phyloP scores from a whole-genome alignment of 2,329 filamentous ascomycete genomes.

The Alternaria longipes region DNA sequence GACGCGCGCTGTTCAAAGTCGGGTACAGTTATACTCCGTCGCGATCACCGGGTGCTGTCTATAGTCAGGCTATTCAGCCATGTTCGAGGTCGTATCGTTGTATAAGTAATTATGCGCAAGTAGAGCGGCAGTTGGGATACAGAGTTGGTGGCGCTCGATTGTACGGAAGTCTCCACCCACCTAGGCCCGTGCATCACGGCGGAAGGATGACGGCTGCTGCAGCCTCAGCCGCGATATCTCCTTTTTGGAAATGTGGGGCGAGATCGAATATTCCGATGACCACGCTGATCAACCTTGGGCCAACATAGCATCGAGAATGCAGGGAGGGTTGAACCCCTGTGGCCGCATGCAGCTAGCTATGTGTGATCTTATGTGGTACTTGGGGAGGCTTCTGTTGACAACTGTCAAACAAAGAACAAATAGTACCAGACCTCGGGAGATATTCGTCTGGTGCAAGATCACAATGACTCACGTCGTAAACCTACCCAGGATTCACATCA shows the following conservation, averaged over 20 bases:
- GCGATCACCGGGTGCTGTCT: background rate
- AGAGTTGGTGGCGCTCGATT: background rate
- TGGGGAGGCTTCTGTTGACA: background rate
- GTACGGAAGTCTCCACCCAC: background rate
- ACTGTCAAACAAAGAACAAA: background rate
- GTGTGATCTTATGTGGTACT: background rate
- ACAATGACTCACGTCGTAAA: background rate
- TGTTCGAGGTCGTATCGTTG: background rate
- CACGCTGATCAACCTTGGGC: background rate
- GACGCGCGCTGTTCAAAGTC: background rate
- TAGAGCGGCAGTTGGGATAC: background rate
- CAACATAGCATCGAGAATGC: background rate
- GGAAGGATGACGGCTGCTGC: slow-evolving; percentile 1
- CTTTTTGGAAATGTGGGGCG: slow-evolving; percentile 3
- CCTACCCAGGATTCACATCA: background rate
- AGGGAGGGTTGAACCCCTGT: background rate
- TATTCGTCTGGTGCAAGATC: background rate
- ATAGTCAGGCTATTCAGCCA: background rate
- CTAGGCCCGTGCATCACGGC: background rate
- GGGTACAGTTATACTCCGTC: background rate
- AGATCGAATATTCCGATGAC: background rate
- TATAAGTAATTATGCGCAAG: background rate
- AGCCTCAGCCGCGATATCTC: slow-evolving; percentile 3
- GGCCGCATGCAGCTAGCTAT: background rate
- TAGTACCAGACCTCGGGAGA: background rate